Evolutionary conservation across 2,329 filamentous ascomycete genomes (phyloP).

Genomic region (Neobulgaria alba): DNA sequence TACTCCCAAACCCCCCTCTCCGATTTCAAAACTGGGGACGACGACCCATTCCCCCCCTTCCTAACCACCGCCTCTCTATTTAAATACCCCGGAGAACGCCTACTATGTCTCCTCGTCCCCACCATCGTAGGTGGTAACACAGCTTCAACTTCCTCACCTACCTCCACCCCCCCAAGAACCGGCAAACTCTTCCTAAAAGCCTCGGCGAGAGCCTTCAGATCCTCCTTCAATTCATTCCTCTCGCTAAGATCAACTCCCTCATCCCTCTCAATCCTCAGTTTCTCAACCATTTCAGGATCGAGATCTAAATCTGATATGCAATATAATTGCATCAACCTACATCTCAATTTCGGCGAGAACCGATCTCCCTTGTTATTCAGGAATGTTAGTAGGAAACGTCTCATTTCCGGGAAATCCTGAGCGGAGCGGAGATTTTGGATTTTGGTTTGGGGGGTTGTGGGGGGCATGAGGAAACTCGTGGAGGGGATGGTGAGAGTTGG

Average conservation of each 20-base stretch:
- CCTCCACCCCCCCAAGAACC: too few relatives aligned
- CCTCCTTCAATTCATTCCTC: constrained; percentile 5
- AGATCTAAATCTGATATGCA: constrained; percentile 18
- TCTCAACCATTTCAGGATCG: constrained; percentile 7
- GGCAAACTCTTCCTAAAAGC: constrained; percentile 13
- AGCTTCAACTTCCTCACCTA: too few relatives aligned
- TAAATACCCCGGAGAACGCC: too few relatives aligned
- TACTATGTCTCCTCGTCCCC: too few relatives aligned
- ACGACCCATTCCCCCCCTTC: too few relatives aligned
- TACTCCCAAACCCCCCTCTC: too few relatives aligned
- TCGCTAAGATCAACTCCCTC: constrained; percentile 9
- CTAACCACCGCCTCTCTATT: too few relatives aligned
- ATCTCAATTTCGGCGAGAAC: constrained; percentile 16
- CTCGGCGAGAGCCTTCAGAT: constrained; percentile 9
- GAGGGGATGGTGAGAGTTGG: constrained; percentile 4
- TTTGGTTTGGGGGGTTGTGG: constrained; percentile 8
- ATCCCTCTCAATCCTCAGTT: constrained; percentile 9
- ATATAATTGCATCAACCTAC: constrained; percentile 20
- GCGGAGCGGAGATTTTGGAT: constrained; percentile 8
- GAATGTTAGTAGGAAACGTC: constrained; percentile 19
- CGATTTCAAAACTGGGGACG: too few relatives aligned
- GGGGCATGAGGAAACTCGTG: constrained; percentile 17
- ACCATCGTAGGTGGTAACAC: too few relatives aligned
- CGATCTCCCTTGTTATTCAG: constrained; percentile 19
- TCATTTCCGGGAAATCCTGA: constrained; percentile 17